Conservation (phyloP, 108 stramenopile species). For the Nitzschia sp. region DNA sequence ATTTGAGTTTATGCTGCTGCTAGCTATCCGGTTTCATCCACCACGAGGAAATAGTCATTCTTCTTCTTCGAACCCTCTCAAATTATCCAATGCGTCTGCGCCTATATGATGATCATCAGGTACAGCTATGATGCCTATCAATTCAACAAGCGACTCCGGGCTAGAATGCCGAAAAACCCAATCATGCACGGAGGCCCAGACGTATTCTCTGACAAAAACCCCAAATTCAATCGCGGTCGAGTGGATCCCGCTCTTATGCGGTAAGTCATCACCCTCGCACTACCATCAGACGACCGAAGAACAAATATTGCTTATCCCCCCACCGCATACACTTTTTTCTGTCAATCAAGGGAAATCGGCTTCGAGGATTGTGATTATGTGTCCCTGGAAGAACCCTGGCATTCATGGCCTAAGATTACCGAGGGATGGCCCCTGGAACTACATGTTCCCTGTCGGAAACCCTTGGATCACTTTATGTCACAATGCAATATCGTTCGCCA, state of each 20-base stretch:
- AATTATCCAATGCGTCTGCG: too few relatives aligned
- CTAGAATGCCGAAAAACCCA: background rate
- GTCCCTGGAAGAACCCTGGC: constrained; percentile 15
- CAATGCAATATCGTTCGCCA: constrained; percentile 24
- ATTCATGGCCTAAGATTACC: constrained; percentile 2
- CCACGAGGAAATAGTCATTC: too few relatives aligned
- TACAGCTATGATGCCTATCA: background rate
- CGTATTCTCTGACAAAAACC: background rate
- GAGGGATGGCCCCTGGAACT: constrained; percentile 27
- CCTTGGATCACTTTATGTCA: constrained; percentile 42
- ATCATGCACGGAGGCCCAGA: background rate
- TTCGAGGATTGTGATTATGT: constrained; percentile 54
- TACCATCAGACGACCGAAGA: too few relatives aligned
- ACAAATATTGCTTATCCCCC: too few relatives aligned
- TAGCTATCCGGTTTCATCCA: too few relatives aligned
- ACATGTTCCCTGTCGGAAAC: constrained; percentile 53
- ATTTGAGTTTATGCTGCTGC: too few relatives aligned
- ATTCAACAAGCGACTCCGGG: constrained; percentile 1
- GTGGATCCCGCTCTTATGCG: constrained; percentile 19
- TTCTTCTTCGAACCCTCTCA: background rate
- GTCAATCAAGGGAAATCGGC: too few relatives aligned
- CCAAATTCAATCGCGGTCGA: constrained; percentile 21
- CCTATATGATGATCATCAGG: constrained; percentile 25
- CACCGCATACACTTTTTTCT: too few relatives aligned
- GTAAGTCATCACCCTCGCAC: too few relatives aligned